A percentile compares a stretch with the other conserved stretches of the same genome.
Evolutionary conservation across 2,329 filamentous ascomycete species (phyloP).

Genomic region (Eurotiales sp.): DNA sequence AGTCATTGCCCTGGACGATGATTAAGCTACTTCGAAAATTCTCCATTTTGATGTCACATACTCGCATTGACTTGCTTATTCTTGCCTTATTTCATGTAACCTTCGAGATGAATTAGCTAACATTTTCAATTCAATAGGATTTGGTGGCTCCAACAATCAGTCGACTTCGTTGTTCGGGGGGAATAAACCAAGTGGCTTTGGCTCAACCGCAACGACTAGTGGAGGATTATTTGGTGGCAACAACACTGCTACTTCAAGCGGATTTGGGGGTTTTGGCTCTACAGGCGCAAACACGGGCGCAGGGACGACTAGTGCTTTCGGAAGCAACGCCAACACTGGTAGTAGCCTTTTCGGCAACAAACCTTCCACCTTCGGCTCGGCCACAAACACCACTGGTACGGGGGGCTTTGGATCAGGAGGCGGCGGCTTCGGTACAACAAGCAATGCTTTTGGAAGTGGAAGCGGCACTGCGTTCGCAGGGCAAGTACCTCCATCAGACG

Average conservation of each 20-base stretch:
- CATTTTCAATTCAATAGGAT: constrained; percentile 29
- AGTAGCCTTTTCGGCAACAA: constrained; percentile 24
- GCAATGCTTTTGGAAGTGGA: constrained; percentile 33
- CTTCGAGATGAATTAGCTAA: constrained; percentile 4
- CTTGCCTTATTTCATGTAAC: too few relatives aligned
- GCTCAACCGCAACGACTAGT: constrained; percentile 8
- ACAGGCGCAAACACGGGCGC: constrained; percentile 21
- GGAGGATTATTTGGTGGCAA: constrained; percentile 34
- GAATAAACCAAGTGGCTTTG: constrained; percentile 14
- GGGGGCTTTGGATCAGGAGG: constrained; percentile 23
- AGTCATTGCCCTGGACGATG: background rate
- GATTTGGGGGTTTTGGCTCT: constrained; percentile 33
- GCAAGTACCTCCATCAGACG: constrained; percentile 39
- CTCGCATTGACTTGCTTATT: too few relatives aligned
- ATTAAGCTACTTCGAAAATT: constrained; percentile 1
- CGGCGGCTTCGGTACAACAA: constrained; percentile 22
- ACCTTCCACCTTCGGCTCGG: constrained; percentile 26
- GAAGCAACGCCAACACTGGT: constrained; percentile 14
- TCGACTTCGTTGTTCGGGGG: constrained; percentile 21
- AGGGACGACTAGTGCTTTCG: constrained; percentile 23
- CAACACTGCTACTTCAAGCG: constrained; percentile 26
- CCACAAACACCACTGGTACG: constrained; percentile 20
- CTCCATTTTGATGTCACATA: background rate
- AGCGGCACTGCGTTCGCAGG: constrained; percentile 42
- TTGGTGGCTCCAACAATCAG: constrained; percentile 34